phyloP scores from a whole-genome alignment of 441 rosid species.

The Populus hybrid region DNA sequence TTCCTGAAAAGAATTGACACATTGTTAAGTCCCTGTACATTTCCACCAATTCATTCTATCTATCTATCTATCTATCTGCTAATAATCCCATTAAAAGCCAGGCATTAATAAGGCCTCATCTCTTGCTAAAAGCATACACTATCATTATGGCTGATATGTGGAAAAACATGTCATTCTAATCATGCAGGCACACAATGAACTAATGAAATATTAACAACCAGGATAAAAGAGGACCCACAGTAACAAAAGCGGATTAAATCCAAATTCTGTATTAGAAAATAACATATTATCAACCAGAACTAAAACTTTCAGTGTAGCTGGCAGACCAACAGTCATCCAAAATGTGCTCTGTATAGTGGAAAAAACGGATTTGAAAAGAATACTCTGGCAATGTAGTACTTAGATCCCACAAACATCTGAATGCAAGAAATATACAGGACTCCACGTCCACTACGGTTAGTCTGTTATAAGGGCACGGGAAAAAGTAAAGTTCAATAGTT shows the following conservation, averaged over 20 bases:
- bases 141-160: too few relatives aligned
- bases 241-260: neutral
- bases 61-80: too few relatives aligned
- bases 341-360: neutral
- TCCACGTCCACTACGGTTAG: neutral
- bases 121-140: too few relatives aligned
- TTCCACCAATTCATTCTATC: neutral
- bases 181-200: too few relatives aligned
- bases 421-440: neutral
- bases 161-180: too few relatives aligned
- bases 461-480: neutral
- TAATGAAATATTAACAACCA: too few relatives aligned
- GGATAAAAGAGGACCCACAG: too few relatives aligned
- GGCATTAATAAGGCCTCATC: too few relatives aligned
- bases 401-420: neutral
- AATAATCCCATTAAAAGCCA: too few relatives aligned
- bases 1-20: slow-evolving; percentile 50
- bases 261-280: neutral
- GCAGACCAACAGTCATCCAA: neutral
- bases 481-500: slow-evolving; percentile 9
- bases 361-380: neutral
- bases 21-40: neutral
- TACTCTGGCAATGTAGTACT: neutral
- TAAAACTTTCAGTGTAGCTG: neutral
- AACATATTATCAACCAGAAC: neutral